Percentiles rank a stretch among this genome's conserved stretches.
Evolutionary conservation across 345 rosid genomes (phyloP).

Genomic region (Toxicodendron radicans): DNA sequence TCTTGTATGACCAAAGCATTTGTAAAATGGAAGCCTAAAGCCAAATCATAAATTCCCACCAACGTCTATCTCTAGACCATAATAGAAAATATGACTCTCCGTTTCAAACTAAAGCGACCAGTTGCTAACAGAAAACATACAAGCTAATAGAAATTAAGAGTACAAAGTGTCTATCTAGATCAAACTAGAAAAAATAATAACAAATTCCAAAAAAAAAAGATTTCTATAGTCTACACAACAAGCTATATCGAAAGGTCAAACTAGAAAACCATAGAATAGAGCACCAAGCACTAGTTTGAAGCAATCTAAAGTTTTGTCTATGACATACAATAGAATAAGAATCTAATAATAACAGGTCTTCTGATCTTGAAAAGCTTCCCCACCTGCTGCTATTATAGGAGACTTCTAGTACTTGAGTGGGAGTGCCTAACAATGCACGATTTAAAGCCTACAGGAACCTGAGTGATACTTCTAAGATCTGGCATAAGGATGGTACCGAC

Average conservation of each 20-base stretch:
- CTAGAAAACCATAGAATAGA: slow-evolving; percentile 25
- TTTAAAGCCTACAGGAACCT: slow-evolving; percentile 39
- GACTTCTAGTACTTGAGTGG: slow-evolving; percentile 41
- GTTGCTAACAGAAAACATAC: slow-evolving; percentile 1
- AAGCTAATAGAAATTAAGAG: slow-evolving; percentile 20
- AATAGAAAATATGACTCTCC: neutral
- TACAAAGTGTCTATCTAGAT: slow-evolving; percentile 36
- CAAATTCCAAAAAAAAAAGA: slow-evolving; percentile 25
- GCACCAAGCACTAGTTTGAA: slow-evolving; percentile 29
- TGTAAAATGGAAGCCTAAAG: neutral
- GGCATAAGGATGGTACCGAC: slow-evolving; percentile 95
- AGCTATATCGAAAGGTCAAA: slow-evolving; percentile 24
- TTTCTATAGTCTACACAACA: slow-evolving; percentile 44
- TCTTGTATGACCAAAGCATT: neutral
- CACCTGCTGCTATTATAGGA: slow-evolving; percentile 31
- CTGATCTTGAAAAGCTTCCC: slow-evolving; percentile 41
- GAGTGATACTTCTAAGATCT: slow-evolving; percentile 59
- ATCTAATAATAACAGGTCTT: slow-evolving; percentile 25
- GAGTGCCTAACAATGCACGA: slow-evolving; percentile 46
- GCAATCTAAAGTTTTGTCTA: slow-evolving; percentile 30
- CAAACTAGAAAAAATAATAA: slow-evolving; percentile 24
- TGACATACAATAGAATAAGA: slow-evolving; percentile 28
- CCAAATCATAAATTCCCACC: neutral
- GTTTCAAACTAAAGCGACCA: slow-evolving; percentile 5
- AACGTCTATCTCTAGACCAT: neutral